Evolutionary conservation across 2,329 filamentous ascomycete genomes (phyloP).

Genomic region (Nectriaceae sp.): DNA sequence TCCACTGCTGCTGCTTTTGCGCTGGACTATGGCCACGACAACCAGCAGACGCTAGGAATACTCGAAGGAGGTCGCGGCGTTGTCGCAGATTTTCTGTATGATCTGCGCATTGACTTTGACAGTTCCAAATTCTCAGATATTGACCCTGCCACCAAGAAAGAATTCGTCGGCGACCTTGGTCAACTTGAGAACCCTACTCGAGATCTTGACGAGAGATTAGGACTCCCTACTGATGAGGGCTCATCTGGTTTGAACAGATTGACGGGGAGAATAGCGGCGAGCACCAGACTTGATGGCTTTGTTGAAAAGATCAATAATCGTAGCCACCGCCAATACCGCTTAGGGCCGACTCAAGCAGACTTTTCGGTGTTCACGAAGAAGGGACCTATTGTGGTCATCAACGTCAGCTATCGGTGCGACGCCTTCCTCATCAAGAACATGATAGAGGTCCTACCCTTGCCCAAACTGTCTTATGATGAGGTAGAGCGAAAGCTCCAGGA

Average conservation of each 20-base stretch:
- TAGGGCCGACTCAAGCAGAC: constrained; percentile 14
- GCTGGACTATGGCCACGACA: not conserved
- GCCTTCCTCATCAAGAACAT: constrained; percentile 28
- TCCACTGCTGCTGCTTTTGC: not conserved
- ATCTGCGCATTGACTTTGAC: not conserved
- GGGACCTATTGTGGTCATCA: constrained; percentile 33
- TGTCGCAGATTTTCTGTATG: not conserved
- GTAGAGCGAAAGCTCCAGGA: not conserved
- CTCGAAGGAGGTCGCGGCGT: not conserved
- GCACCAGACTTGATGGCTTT: not conserved
- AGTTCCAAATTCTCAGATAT: not conserved
- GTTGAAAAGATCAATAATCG: not conserved
- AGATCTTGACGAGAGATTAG: not conserved
- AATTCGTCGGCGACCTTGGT: not conserved
- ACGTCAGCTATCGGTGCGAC: constrained; percentile 33
- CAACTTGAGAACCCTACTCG: not conserved
- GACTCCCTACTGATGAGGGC: not conserved
- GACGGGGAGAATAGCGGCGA: not conserved
- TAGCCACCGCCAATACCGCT: not conserved
- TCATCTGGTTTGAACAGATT: not conserved
- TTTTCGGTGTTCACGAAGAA: constrained; percentile 20
- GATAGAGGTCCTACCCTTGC: constrained; percentile 20
- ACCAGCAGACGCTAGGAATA: not conserved
- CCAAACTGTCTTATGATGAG: not conserved
- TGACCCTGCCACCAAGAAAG: not conserved